phyloP scores from a whole-genome alignment of 768 basidiomycete genomes.

The Cystobasidium ongulense region DNA sequence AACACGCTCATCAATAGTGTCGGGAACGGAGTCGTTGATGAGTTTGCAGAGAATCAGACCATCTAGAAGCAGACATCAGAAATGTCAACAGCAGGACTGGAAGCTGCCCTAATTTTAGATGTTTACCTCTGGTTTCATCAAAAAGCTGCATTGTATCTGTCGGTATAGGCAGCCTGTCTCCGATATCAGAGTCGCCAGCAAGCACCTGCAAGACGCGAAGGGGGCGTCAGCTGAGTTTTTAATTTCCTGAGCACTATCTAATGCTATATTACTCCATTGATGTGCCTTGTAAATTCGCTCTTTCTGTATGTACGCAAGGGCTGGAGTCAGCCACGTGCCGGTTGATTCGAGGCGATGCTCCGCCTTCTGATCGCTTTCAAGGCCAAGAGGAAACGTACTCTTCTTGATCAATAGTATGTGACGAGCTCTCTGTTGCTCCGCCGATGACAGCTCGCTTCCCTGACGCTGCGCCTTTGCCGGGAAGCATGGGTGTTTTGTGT shows the following conservation, averaged over 20 bases:
- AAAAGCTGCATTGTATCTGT: conserved; percentile 97
- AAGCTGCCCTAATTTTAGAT: neutral
- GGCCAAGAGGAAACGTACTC: conserved; percentile 1
- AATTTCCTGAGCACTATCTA: neutral
- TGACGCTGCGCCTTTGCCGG: conserved; percentile 21
- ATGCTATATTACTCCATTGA: conserved; percentile 67
- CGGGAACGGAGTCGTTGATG: conserved; percentile 97
- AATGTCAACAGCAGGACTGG: neutral
- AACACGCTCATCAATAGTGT: conserved; percentile 97
- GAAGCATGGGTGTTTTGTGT: neutral
- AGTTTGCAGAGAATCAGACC: conserved; percentile 95
- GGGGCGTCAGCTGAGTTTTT: neutral
- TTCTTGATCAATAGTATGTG: conserved; percentile 57
- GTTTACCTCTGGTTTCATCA: conserved; percentile 69
- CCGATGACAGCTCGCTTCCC: conserved; percentile 37
- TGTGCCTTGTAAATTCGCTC: conserved; percentile 93
- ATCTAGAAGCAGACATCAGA: conserved; percentile 50
- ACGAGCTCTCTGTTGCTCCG: conserved; percentile 39
- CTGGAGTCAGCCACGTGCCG: neutral
- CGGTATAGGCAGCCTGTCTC: conserved; percentile 75
- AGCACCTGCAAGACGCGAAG: conserved; percentile 57
- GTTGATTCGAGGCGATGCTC: neutral
- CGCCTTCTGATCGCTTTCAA: neutral
- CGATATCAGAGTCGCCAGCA: conserved; percentile 79
- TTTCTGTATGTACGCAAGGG: conserved; percentile 51